These are phyloP conservation scores for Brassica balearica DNA, from an alignment of 441 rosid species.

Conservation along the genomic window DNA sequence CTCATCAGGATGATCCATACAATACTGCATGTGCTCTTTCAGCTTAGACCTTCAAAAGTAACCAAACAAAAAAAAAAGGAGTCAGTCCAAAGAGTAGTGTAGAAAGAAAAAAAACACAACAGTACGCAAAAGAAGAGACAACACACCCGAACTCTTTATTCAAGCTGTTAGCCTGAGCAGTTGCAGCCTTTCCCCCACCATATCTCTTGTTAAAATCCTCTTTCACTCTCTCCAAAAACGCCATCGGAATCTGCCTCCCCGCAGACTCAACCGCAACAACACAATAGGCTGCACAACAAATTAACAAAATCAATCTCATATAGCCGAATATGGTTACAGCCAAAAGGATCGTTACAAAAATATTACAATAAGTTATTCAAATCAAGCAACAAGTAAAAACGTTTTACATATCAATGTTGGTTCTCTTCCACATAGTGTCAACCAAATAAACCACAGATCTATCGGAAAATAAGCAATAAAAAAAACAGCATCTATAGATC, in stretches of 20 bases:
- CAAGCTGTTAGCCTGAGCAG: conserved; percentile 67
- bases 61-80: neutral
- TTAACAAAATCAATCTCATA: neutral
- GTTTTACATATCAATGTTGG: conserved; percentile 1
- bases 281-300: conserved; percentile 58
- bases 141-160: conserved; percentile 69
- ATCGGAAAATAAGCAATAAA: neutral
- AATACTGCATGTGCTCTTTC: conserved; percentile 80
- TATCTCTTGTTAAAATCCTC: conserved; percentile 78
- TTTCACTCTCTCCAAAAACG: conserved; percentile 65
- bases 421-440: conserved; percentile 6
- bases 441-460: neutral
- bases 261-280: conserved; percentile 80
- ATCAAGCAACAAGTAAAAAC: too few relatives aligned
- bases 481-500: too few relatives aligned
- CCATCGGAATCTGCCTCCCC: conserved; percentile 76
- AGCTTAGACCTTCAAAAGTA: conserved; percentile 56
- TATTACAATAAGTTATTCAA: too few relatives aligned
- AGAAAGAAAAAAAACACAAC: neutral
- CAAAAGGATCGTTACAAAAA: too few relatives aligned
- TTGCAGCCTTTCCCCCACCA: conserved; percentile 79
- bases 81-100: conserved; percentile 2
- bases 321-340: neutral
- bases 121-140: neutral
- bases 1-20: conserved; percentile 81